Evolutionary conservation across 148 eudicot genomes (phyloP).

Genomic region (Fagopyrum esculentum): DNA sequence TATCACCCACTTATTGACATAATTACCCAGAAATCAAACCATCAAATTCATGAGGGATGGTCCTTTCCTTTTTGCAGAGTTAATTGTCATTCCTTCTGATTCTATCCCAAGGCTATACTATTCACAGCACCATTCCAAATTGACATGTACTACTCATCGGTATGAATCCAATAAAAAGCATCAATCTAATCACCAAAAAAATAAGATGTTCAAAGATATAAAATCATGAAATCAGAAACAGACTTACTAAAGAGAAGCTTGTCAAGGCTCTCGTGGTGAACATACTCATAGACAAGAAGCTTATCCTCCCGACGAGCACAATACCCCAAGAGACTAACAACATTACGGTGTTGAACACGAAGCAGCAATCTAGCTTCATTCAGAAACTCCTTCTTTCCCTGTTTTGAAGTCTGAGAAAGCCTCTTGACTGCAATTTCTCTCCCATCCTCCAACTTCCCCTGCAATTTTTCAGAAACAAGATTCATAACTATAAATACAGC

Average conservation of each 20-base stretch:
- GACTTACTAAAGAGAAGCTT: constrained; percentile 86
- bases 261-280: constrained; percentile 85
- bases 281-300: constrained; percentile 86
- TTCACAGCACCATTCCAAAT: neutral
- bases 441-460: constrained; percentile 85
- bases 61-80: neutral
- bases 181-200: neutral
- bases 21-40: neutral
- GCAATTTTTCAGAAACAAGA: neutral
- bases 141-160: neutral
- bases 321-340: constrained; percentile 82
- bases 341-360: constrained; percentile 86
- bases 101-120: neutral
- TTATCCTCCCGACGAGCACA: constrained; percentile 64
- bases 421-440: constrained; percentile 84
- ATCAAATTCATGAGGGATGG: neutral
- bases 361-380: constrained; percentile 85
- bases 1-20: neutral
- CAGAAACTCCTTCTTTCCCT: constrained; percentile 74
- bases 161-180: neutral
- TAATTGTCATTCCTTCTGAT: neutral
- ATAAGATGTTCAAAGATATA: neutral
- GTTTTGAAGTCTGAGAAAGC: constrained; percentile 57
- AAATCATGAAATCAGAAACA: neutral
- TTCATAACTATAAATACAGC: neutral